These are phyloP conservation scores for Lepiota subincarnata DNA, from an alignment of 768 basidiomycete genomes.

Conservation along the genomic window DNA sequence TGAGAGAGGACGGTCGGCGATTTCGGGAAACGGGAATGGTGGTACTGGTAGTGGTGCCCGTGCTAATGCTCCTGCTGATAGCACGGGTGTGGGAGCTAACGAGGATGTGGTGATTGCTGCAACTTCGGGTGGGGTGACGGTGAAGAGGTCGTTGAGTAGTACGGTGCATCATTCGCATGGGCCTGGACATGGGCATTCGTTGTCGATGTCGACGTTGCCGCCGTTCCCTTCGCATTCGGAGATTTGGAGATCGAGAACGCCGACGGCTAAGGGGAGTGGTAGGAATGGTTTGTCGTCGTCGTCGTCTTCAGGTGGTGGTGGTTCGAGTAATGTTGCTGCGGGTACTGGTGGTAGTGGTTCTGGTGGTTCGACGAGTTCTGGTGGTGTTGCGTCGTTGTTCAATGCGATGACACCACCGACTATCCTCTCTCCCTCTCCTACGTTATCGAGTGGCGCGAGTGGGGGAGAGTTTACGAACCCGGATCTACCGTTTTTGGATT, in stretches of 20 bases:
- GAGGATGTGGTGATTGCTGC: background rate
- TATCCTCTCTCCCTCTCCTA: background rate
- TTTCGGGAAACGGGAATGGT: too few relatives aligned
- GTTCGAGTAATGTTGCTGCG: background rate
- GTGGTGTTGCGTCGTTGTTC: background rate
- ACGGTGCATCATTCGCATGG: slow-evolving; percentile 13
- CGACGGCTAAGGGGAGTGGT: background rate
- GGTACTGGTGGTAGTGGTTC: background rate
- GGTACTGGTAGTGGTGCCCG: too few relatives aligned
- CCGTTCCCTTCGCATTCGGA: slow-evolving; percentile 10
- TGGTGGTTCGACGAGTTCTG: background rate
- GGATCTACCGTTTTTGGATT: slow-evolving; percentile 62
- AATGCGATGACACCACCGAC: background rate
- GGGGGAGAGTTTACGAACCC: slow-evolving; percentile 20
- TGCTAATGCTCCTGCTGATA: too few relatives aligned
- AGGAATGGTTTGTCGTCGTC: background rate
- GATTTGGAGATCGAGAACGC: slow-evolving; percentile 11
- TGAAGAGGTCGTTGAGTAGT: slow-evolving; percentile 11
- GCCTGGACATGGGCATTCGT: slow-evolving; percentile 10
- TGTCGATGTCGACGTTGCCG: slow-evolving; percentile 10
- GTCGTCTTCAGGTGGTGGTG: background rate
- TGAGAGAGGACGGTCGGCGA: slow-evolving; percentile 1
- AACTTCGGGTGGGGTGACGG: background rate
- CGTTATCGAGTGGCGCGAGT: background rate
- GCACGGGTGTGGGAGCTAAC: background rate